Percentiles rank a stretch among this genome's conserved stretches.
Conservation (phyloP, 371 early-diverging fungal species). For the Dinochytrium kinnereticum region DNA sequence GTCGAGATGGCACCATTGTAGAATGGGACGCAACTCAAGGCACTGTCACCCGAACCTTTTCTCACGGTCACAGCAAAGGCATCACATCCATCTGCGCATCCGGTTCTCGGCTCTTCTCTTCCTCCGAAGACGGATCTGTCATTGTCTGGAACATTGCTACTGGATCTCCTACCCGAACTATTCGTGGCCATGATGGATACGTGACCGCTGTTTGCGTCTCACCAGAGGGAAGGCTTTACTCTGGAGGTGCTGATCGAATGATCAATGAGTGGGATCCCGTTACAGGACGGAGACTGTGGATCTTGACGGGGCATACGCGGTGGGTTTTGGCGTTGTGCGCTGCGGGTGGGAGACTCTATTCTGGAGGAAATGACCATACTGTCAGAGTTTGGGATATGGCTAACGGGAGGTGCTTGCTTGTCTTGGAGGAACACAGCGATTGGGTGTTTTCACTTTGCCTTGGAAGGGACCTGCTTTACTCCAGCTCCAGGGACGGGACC, state of each 20-base stretch:
- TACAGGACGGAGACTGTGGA: conserved; percentile 41
- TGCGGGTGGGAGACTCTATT: conserved; percentile 73
- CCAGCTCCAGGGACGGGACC: conserved; percentile 88
- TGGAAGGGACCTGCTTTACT: conserved; percentile 63
- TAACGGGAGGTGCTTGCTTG: conserved; percentile 68
- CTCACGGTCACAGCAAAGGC: conserved; percentile 18
- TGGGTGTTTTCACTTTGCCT: conserved; percentile 68
- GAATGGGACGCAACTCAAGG: conserved; percentile 42
- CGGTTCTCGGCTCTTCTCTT: conserved; percentile 29
- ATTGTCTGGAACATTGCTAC: conserved; percentile 21
- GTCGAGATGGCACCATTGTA: conserved; percentile 34
- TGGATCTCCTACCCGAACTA: conserved; percentile 24
- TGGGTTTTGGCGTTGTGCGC: conserved; percentile 72
- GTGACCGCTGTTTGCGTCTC: conserved; percentile 36
- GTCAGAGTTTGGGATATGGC: conserved; percentile 84
- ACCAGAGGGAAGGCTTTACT: conserved; percentile 33
- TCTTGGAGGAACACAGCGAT: conserved; percentile 77
- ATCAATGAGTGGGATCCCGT: conserved; percentile 50
- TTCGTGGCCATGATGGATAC: conserved; percentile 36
- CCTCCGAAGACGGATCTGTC: conserved; percentile 38
- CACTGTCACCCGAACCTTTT: conserved; percentile 8
- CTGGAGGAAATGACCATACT: conserved; percentile 81
- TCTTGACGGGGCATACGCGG: conserved; percentile 78
- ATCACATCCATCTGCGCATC: conserved; percentile 26
- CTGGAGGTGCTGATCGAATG: conserved; percentile 41